Percentiles rank a stretch among this genome's conserved stretches.
phyloP scores from a whole-genome alignment of 2,329 filamentous ascomycete species.

The Lachnellula subtilissima region DNA sequence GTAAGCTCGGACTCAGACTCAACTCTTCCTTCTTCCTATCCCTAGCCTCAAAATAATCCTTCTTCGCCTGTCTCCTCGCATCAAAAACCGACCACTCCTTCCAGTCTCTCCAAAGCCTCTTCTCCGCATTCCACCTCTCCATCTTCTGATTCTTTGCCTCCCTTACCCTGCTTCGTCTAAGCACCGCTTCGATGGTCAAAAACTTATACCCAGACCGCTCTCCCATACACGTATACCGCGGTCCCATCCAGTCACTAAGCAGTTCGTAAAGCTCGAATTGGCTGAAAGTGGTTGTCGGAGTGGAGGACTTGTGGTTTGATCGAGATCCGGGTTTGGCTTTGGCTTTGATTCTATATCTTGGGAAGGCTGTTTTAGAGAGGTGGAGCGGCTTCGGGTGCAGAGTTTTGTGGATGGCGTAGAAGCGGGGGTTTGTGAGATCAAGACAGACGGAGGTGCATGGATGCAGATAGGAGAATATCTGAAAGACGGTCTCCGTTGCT shows the following conservation, averaged over 20 bases:
- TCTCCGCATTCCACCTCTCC: neutral
- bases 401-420: neutral
- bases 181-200: neutral
- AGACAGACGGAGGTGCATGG: neutral
- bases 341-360: neutral
- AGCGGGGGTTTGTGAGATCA: neutral
- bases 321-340: too few species aligned
- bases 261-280: neutral
- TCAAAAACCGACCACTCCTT: neutral
- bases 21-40: neutral
- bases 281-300: too few species aligned
- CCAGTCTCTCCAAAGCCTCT: neutral
- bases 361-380: neutral
- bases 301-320: too few species aligned
- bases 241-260: neutral
- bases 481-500: neutral
- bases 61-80: neutral
- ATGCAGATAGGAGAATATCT: neutral
- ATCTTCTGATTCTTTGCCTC: neutral
- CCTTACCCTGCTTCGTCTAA: too few species aligned
- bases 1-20: neutral
- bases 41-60: neutral
- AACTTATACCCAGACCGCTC: neutral
- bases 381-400: neutral
- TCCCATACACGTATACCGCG: too few species aligned